phyloP scores from a whole-genome alignment of 768 basidiomycete species.

The Agrocybe praecox region DNA sequence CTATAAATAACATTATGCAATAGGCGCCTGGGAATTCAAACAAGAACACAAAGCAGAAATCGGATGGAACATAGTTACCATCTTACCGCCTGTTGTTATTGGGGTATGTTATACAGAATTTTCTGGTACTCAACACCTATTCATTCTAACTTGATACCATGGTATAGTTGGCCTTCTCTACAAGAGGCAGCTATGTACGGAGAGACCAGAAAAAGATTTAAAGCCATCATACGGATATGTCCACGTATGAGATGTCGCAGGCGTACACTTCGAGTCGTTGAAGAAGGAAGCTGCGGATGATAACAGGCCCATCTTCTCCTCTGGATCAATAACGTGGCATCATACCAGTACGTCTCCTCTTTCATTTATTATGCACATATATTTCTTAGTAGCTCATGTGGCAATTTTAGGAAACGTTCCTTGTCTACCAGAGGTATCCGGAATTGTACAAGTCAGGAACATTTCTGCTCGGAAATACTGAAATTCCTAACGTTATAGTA shows the following conservation, averaged over 20 bases:
- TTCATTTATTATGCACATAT: not conserved
- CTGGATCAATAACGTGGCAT: slow-evolving; percentile 8
- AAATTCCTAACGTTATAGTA: not conserved
- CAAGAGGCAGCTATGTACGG: slow-evolving; percentile 5
- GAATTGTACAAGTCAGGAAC: not conserved
- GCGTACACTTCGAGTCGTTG: slow-evolving; percentile 54
- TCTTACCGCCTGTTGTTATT: slow-evolving; percentile 54
- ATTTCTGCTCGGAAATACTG: not conserved
- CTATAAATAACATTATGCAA: not conserved
- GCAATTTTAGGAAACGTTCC: not conserved
- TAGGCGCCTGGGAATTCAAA: slow-evolving; percentile 48
- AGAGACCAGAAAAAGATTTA: slow-evolving; percentile 17
- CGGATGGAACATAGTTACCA: slow-evolving; percentile 53
- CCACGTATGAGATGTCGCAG: slow-evolving; percentile 53
- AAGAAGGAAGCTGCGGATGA: slow-evolving; percentile 49
- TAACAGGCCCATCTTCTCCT: slow-evolving; percentile 51
- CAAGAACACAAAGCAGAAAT: slow-evolving; percentile 37
- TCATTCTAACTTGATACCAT: not conserved
- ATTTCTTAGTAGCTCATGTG: not conserved
- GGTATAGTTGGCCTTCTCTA: not conserved
- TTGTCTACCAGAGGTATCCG: not conserved
- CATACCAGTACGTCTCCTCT: not conserved
- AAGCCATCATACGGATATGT: slow-evolving; percentile 28
- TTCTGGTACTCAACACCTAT: too few relatives aligned
- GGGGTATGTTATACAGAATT: not conserved